A percentile compares a stretch with the other conserved stretches of the same genome.
Evolutionary conservation across 345 rosid genomes (phyloP).

Genomic region (Salix suchowensis): DNA sequence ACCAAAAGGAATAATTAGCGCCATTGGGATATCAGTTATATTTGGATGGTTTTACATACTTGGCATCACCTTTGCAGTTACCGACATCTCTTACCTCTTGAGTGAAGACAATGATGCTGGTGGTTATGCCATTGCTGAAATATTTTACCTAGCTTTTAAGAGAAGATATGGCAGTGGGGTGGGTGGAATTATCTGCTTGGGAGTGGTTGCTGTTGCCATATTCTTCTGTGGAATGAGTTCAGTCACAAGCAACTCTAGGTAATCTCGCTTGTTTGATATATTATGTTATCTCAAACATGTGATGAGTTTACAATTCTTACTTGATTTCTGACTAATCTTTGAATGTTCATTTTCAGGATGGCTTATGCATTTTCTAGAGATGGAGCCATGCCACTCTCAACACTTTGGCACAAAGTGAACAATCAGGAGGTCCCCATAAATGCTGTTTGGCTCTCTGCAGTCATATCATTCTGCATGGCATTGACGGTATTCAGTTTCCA

Average conservation of each 20-base stretch:
- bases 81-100: slow-evolving; percentile 68
- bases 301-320: neutral
- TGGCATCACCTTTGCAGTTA: slow-evolving; percentile 84
- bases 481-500: slow-evolving; percentile 50
- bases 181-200: slow-evolving; percentile 86
- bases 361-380: slow-evolving; percentile 98
- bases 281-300: neutral
- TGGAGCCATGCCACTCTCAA: slow-evolving; percentile 87
- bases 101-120: slow-evolving; percentile 74
- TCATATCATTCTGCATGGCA: slow-evolving; percentile 87
- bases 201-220: slow-evolving; percentile 78
- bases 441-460: slow-evolving; percentile 82
- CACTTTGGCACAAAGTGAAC: slow-evolving; percentile 88
- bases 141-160: slow-evolving; percentile 80
- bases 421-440: slow-evolving; percentile 75
- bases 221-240: slow-evolving; percentile 99
- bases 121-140: slow-evolving; percentile 88
- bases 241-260: slow-evolving; percentile 94
- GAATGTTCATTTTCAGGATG: slow-evolving; percentile 51
- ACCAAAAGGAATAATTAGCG: slow-evolving; percentile 78
- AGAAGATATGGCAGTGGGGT: slow-evolving; percentile 77
- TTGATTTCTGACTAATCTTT: neutral
- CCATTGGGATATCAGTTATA: slow-evolving; percentile 80
- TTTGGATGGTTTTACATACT: slow-evolving; percentile 94
- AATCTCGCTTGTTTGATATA: neutral